Evolutionary conservation across 352 stramenopile species (phyloP).

Genomic region (Pythium monospermum): DNA sequence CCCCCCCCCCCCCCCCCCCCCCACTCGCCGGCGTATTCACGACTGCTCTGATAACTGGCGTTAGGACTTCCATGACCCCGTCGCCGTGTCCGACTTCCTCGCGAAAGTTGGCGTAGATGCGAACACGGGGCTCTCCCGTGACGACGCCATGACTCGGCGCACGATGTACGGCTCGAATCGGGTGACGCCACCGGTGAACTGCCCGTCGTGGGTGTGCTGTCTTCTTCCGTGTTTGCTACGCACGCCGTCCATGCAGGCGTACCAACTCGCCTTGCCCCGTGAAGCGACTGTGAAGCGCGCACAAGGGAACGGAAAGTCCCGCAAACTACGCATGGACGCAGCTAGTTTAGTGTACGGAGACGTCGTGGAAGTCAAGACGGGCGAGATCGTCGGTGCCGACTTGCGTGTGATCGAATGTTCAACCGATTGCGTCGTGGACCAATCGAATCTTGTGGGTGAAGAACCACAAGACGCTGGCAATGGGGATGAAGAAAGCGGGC

Average conservation of each 20-base stretch:
- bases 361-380: slow-evolving; percentile 86
- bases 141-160: slow-evolving; percentile 68
- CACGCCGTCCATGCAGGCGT: slow-evolving; percentile 89
- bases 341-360: slow-evolving; percentile 89
- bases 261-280: slow-evolving; percentile 75
- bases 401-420: slow-evolving; percentile 77
- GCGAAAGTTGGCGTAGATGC: slow-evolving; percentile 57
- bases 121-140: slow-evolving; percentile 49
- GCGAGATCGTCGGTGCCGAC: slow-evolving; percentile 89
- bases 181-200: slow-evolving; percentile 88
- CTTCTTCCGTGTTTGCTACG: slow-evolving; percentile 92
- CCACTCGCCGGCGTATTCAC: no score
- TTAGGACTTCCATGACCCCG: slow-evolving; percentile 21
- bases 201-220: slow-evolving; percentile 92
- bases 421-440: slow-evolving; percentile 67
- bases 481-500: slow-evolving; percentile 15
- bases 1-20: no score
- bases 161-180: slow-evolving; percentile 82
- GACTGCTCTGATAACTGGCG: neutral
- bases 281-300: slow-evolving; percentile 85
- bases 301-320: slow-evolving; percentile 29
- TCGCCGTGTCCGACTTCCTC: slow-evolving; percentile 45
- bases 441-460: slow-evolving; percentile 36
- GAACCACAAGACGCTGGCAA: slow-evolving; percentile 28
- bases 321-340: slow-evolving; percentile 89